Evolutionary conservation across 2,329 filamentous ascomycete genomes (phyloP).

Genomic region (Metarhizium humberi): DNA sequence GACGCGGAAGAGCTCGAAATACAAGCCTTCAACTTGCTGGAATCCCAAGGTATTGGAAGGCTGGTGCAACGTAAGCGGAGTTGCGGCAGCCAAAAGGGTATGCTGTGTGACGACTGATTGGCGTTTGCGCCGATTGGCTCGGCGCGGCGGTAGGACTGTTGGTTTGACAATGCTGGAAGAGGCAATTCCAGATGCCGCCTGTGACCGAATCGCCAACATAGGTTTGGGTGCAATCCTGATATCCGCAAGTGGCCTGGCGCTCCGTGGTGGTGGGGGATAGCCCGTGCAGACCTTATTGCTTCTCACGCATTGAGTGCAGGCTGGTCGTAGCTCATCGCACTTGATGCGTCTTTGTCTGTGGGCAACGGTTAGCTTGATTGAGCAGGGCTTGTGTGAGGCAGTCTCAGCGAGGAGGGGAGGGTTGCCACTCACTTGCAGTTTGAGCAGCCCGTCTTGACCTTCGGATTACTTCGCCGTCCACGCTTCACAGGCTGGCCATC

Average conservation of each 20-base stretch:
- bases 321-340: slow-evolving; percentile 54
- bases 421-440: slow-evolving; percentile 54
- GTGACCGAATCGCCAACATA: slow-evolving; percentile 14
- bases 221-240: slow-evolving; percentile 42
- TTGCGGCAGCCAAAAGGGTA: background rate
- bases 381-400: background rate
- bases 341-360: slow-evolving; percentile 52
- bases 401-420: background rate
- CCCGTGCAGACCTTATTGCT: slow-evolving; percentile 51
- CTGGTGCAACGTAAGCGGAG: slow-evolving; percentile 26
- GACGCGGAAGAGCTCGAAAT: slow-evolving; percentile 53
- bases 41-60: slow-evolving; percentile 38
- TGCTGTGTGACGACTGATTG: background rate
- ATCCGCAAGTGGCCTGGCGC: slow-evolving; percentile 35
- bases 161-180: slow-evolving; percentile 9
- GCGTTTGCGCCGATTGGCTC: slow-evolving; percentile 13
- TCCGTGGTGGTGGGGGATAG: slow-evolving; percentile 48
- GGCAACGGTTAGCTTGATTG: background rate
- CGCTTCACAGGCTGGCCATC: slow-evolving; percentile 24
- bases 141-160: slow-evolving; percentile 23
- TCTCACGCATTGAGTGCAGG: slow-evolving; percentile 49
- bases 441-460: slow-evolving; percentile 57
- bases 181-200: slow-evolving; percentile 8
- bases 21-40: slow-evolving; percentile 42
- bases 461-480: slow-evolving; percentile 44